phyloP scores from a whole-genome alignment of 768 basidiomycete genomes.

The Dioszegia crocea region DNA sequence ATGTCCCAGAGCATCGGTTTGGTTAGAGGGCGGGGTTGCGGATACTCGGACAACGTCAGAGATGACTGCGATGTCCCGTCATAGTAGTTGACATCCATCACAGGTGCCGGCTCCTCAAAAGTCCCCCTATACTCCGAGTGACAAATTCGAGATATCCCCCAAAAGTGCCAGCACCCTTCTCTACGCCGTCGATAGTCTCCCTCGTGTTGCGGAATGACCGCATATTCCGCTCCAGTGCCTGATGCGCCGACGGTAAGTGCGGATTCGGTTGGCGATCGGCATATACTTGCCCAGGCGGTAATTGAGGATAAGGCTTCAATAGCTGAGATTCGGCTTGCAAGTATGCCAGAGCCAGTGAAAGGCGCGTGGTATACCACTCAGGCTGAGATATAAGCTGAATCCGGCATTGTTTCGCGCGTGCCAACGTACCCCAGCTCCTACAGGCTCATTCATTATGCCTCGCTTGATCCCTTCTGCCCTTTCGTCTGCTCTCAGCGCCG shows the following conservation, averaged over 20 bases:
- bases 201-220: slow-evolving; percentile 8
- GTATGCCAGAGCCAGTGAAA: slow-evolving; percentile 28
- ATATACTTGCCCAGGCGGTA: neutral
- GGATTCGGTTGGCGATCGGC: slow-evolving; percentile 13
- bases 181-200: slow-evolving; percentile 13
- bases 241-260: slow-evolving; percentile 20
- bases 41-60: too few relatives aligned
- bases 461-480: slow-evolving; percentile 12
- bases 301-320: slow-evolving; percentile 27
- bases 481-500: slow-evolving; percentile 21
- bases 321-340: slow-evolving; percentile 33
- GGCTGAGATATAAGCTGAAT: slow-evolving; percentile 17
- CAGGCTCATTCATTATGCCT: slow-evolving; percentile 34
- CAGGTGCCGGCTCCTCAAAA: slow-evolving; percentile 20
- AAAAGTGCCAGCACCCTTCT: slow-evolving; percentile 20
- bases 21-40: too few relatives aligned
- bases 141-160: slow-evolving; percentile 24
- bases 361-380: slow-evolving; percentile 34
- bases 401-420: neutral
- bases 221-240: slow-evolving; percentile 19
- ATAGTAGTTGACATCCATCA: too few relatives aligned
- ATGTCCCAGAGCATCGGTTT: too few relatives aligned
- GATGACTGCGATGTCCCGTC: too few relatives aligned
- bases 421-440: slow-evolving; percentile 31
- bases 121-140: slow-evolving; percentile 15